Evolutionary conservation across 805 yeast genomes (phyloP).

Genomic region (Schizosaccharomyces octosporus): DNA sequence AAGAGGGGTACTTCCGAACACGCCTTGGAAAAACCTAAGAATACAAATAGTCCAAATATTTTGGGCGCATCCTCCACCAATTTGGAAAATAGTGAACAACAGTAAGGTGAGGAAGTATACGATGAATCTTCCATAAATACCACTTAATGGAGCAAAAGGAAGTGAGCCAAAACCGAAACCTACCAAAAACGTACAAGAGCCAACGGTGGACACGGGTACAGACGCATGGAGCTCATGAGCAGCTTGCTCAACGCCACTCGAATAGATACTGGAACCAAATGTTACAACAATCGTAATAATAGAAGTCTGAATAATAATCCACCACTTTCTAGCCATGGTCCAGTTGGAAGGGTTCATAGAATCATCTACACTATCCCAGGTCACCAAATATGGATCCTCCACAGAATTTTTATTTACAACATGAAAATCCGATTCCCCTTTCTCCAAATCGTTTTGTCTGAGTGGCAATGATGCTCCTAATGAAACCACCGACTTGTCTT

Average conservation of each 20-base stretch:
- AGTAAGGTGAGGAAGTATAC: conserved; percentile 26
- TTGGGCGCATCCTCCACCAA: conserved; percentile 19
- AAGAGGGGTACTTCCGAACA: conserved; percentile 58
- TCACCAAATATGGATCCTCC: conserved; percentile 4
- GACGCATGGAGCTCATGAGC: conserved; percentile 23
- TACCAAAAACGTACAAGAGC: conserved; percentile 29
- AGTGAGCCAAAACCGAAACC: conserved; percentile 28
- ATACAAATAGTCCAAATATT: conserved; percentile 39
- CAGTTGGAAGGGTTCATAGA: conserved; percentile 17
- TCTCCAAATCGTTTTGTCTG: neutral
- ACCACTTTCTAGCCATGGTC: conserved; percentile 17
- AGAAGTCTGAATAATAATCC: conserved; percentile 13
- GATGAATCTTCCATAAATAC: conserved; percentile 43
- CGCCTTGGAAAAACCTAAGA: conserved; percentile 50
- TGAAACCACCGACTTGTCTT: neutral
- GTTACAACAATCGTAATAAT: conserved; percentile 3
- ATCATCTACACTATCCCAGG: conserved; percentile 14
- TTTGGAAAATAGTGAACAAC: conserved; percentile 9
- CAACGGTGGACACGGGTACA: conserved; percentile 37
- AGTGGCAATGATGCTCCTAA: neutral
- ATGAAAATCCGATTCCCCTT: neutral
- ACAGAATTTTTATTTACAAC: neutral
- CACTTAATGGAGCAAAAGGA: conserved; percentile 35
- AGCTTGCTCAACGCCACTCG: neutral
- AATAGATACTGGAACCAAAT: conserved; percentile 2